Conservation (phyloP, 192 early-diverging fungal genomes). For the Cetraspora pellucida region DNA sequence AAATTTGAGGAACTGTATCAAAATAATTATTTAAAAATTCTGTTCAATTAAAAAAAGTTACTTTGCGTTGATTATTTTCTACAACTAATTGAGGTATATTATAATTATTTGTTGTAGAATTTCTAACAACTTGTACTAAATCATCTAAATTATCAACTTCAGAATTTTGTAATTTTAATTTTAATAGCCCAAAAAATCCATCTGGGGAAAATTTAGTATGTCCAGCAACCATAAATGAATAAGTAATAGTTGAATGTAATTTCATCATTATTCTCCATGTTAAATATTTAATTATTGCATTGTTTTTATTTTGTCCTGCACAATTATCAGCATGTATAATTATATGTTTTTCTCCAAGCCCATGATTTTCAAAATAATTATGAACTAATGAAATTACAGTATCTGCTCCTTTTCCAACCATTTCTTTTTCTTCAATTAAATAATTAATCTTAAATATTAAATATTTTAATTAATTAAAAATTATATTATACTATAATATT, state of each 20-base stretch:
- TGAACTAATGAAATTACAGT: constrained; percentile 1
- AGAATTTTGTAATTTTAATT: background rate
- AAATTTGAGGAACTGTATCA: too few species aligned
- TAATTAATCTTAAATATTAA: background rate
- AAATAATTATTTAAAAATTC: too few species aligned
- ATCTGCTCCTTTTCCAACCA: background rate
- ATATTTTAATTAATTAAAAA: background rate
- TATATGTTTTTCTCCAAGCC: constrained; percentile 1
- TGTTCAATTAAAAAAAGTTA: too few species aligned
- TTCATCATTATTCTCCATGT: background rate
- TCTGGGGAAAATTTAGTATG: background rate
- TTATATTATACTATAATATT: background rate
- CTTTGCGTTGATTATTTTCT: background rate
- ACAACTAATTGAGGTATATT: background rate
- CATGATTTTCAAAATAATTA: background rate
- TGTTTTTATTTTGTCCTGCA: background rate
- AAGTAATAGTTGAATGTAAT: background rate
- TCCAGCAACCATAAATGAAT: background rate
- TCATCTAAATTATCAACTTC: constrained; percentile 5
- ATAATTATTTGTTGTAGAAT: constrained; percentile 6
- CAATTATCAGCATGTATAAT: constrained; percentile 1
- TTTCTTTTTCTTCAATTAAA: background rate
- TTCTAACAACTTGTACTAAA: background rate
- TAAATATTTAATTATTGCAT: background rate
- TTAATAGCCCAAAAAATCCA: background rate